Evolutionary conservation across 2,329 filamentous ascomycete genomes (phyloP).

Genomic region (Fusarium sp.): DNA sequence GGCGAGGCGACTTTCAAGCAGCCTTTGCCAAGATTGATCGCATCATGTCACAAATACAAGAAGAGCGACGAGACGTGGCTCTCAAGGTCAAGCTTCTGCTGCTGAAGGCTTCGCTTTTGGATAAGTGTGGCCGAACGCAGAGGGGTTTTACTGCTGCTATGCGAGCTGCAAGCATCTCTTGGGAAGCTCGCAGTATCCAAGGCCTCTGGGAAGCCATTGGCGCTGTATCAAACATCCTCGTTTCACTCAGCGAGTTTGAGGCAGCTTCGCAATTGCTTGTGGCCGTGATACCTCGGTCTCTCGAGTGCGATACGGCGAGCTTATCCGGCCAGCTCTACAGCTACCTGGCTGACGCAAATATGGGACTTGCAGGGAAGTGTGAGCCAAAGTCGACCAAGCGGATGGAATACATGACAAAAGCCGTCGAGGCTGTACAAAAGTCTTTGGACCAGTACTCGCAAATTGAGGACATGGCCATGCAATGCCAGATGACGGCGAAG

Average conservation of each 20-base stretch:
- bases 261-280: constrained; percentile 74
- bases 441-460: constrained; percentile 74
- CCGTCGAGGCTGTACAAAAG: constrained; percentile 70
- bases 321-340: constrained; percentile 77
- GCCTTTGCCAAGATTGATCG: constrained; percentile 63
- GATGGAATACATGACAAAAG: constrained; percentile 69
- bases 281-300: constrained; percentile 78
- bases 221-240: constrained; percentile 75
- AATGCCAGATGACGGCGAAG: constrained; percentile 85
- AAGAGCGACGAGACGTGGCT: constrained; percentile 66
- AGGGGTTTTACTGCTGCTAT: constrained; percentile 82
- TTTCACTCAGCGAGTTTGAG: constrained; percentile 76
- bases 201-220: constrained; percentile 80
- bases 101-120: constrained; percentile 78
- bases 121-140: constrained; percentile 75
- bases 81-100: constrained; percentile 79
- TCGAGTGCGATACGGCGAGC: constrained; percentile 75
- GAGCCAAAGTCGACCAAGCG: constrained; percentile 57
- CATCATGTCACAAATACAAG: constrained; percentile 56
- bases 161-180: constrained; percentile 79
- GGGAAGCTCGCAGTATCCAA: constrained; percentile 75
- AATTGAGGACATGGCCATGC: constrained; percentile 73
- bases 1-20: constrained; percentile 59
- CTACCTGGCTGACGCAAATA: constrained; percentile 79
- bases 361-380: constrained; percentile 77